These are phyloP conservation scores for Nissolia schottii DNA, from an alignment of 306 rosid genomes.

Conservation along the genomic window DNA sequence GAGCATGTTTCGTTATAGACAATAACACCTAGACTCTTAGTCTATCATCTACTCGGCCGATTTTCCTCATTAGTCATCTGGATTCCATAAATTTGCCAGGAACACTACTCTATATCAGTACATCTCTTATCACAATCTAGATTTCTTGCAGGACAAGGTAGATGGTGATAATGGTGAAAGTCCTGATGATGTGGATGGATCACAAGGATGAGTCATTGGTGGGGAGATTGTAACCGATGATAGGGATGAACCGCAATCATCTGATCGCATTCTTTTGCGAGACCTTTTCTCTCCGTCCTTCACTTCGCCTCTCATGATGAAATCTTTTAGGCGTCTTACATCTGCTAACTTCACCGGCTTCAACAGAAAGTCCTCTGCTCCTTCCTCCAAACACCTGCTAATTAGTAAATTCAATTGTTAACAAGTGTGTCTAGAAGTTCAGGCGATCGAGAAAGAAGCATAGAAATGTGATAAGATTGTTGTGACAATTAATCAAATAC, in stretches of 20 bases:
- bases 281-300: conserved; percentile 38
- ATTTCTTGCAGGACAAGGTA: conserved; percentile 41
- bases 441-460: neutral
- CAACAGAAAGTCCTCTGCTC: conserved; percentile 85
- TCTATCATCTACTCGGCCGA: too few species aligned
- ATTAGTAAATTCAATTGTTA: neutral
- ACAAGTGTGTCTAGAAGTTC: neutral
- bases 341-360: conserved; percentile 88
- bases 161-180: conserved; percentile 27
- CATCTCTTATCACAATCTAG: conserved; percentile 33
- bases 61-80: too few species aligned
- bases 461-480: neutral
- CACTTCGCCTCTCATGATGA: conserved; percentile 55
- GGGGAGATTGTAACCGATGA: conserved; percentile 23
- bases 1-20: too few species aligned
- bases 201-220: conserved; percentile 31
- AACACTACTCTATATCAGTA: conserved; percentile 1
- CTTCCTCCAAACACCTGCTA: conserved; percentile 92
- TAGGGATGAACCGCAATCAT: conserved; percentile 24
- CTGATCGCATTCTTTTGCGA: conserved; percentile 38
- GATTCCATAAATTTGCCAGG: too few species aligned
- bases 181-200: conserved; percentile 22
- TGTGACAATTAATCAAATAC: too few species aligned
- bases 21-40: too few species aligned
- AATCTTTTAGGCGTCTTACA: conserved; percentile 70